phyloP scores from a whole-genome alignment of 768 basidiomycete species.

The Dendrothele bispora region DNA sequence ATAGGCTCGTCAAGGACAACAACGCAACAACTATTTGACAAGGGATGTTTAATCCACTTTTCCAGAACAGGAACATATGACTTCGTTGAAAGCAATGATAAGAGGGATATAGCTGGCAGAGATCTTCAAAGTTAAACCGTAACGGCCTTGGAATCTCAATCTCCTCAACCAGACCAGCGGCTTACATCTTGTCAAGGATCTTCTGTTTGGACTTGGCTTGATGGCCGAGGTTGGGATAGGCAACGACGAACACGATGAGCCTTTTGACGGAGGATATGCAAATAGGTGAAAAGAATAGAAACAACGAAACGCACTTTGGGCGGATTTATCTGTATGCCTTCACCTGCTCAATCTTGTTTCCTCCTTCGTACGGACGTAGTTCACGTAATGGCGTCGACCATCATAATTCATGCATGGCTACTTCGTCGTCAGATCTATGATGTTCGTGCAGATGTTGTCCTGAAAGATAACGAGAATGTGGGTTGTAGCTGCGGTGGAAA shows the following conservation, averaged over 20 bases:
- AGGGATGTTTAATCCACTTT: too few species aligned
- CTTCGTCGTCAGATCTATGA: conserved; percentile 91
- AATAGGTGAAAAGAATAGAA: conserved; percentile 1
- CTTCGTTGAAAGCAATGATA: conserved; percentile 92
- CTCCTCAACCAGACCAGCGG: conserved; percentile 93
- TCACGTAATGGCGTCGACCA: conserved; percentile 96
- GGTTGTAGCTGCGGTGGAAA: conserved; percentile 96
- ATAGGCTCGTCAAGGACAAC: too few species aligned
- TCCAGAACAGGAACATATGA: conserved; percentile 94
- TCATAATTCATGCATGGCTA: conserved; percentile 94
- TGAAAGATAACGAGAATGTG: conserved; percentile 98
- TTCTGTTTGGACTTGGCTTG: conserved; percentile 99
- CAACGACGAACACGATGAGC: conserved; percentile 98
- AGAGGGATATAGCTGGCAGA: conserved; percentile 92
- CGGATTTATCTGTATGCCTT: conserved; percentile 98
- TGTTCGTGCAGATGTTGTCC: conserved; percentile 95
- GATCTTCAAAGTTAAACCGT: conserved; percentile 94
- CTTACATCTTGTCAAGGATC: conserved; percentile 99
- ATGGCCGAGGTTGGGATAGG: conserved; percentile 96
- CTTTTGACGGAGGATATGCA: conserved; percentile 31
- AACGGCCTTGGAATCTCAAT: conserved; percentile 72
- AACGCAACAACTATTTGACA: too few species aligned
- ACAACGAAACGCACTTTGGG: conserved; percentile 69
- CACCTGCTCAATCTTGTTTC: conserved; percentile 99
- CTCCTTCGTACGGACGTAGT: conserved; percentile 92